phyloP scores from a whole-genome alignment of 371 early-diverging fungal genomes.

The Fennellomyces sp. region DNA sequence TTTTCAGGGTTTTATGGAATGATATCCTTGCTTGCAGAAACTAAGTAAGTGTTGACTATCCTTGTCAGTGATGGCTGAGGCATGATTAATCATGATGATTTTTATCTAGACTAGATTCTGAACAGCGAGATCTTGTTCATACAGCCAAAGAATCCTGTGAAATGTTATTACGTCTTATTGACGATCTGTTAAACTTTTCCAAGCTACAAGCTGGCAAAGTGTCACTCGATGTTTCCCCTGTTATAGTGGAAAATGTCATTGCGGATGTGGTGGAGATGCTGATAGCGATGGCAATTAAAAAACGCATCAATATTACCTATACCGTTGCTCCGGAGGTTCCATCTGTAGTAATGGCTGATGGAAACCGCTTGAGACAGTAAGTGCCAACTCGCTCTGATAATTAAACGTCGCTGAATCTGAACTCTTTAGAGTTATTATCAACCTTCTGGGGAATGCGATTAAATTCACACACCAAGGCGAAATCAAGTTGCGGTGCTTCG shows the following conservation, averaged over 20 bases:
- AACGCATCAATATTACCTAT: conserved; percentile 51
- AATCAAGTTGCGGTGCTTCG: conserved; percentile 43
- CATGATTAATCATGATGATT: not conserved
- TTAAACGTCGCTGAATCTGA: not conserved
- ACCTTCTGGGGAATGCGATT: conserved; percentile 43
- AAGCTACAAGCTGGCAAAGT: conserved; percentile 67
- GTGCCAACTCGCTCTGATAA: conserved; percentile 1
- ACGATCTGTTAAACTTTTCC: conserved; percentile 65
- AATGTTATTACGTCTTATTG: conserved; percentile 59
- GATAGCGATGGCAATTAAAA: conserved; percentile 54
- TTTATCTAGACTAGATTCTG: conserved; percentile 32
- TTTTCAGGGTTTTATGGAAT: conserved; percentile 66
- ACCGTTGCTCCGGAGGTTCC: conserved; percentile 37
- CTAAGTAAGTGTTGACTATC: conserved; percentile 18
- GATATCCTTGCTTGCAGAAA: conserved; percentile 61
- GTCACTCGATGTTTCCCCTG: conserved; percentile 46
- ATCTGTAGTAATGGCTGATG: conserved; percentile 51
- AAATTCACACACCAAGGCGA: conserved; percentile 62
- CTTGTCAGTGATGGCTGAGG: not conserved
- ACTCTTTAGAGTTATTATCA: conserved; percentile 29
- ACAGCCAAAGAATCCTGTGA: conserved; percentile 63
- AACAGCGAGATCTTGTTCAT: conserved; percentile 60
- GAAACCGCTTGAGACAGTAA: conserved; percentile 42
- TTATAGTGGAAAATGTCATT: conserved; percentile 57
- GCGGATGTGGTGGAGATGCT: conserved; percentile 61